Percentiles rank a stretch among this genome's conserved stretches.
Conservation (phyloP, 73 alveolate species). For the Paramecium bursaria region DNA sequence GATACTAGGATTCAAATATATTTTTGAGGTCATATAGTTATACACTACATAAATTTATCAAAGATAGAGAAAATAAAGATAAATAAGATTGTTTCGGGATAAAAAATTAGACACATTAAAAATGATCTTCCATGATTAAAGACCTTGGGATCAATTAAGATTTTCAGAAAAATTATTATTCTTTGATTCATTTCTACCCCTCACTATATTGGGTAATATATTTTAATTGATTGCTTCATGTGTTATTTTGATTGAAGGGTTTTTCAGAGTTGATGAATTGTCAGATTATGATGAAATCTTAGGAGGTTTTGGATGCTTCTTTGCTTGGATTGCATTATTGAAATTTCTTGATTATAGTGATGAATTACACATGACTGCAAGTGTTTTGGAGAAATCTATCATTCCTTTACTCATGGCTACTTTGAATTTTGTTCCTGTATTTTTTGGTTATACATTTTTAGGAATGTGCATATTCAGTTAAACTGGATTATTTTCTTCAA, state of each 20-base stretch:
- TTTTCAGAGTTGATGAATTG: slow-evolving; percentile 70
- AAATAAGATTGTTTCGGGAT: slow-evolving; percentile 8
- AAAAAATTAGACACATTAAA: slow-evolving; percentile 33
- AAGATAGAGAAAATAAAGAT: slow-evolving; percentile 10
- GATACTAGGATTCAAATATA: slow-evolving; percentile 20
- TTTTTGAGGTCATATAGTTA: slow-evolving; percentile 46
- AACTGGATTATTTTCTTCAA: slow-evolving; percentile 70
- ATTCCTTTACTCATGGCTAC: slow-evolving; percentile 75
- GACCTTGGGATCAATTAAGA: slow-evolving; percentile 57
- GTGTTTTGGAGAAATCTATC: slow-evolving; percentile 68
- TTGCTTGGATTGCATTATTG: slow-evolving; percentile 72
- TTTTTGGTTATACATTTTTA: slow-evolving; percentile 76
- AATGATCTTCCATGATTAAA: slow-evolving; percentile 24
- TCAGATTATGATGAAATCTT: slow-evolving; percentile 64
- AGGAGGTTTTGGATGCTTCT: slow-evolving; percentile 73
- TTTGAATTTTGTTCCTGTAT: slow-evolving; percentile 73
- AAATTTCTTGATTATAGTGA: slow-evolving; percentile 76
- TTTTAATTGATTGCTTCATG: slow-evolving; percentile 74
- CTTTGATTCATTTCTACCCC: slow-evolving; percentile 72
- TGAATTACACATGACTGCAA: slow-evolving; percentile 70
- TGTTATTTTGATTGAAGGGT: slow-evolving; percentile 70
- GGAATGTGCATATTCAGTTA: slow-evolving; percentile 81
- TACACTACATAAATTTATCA: slow-evolving; percentile 24
- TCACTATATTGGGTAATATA: slow-evolving; percentile 73
- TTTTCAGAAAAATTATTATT: slow-evolving; percentile 58